Percentiles rank a stretch among this genome's conserved stretches.
phyloP scores from a whole-genome alignment of 2,329 filamentous ascomycete species.

The Aspergillus proliferans region DNA sequence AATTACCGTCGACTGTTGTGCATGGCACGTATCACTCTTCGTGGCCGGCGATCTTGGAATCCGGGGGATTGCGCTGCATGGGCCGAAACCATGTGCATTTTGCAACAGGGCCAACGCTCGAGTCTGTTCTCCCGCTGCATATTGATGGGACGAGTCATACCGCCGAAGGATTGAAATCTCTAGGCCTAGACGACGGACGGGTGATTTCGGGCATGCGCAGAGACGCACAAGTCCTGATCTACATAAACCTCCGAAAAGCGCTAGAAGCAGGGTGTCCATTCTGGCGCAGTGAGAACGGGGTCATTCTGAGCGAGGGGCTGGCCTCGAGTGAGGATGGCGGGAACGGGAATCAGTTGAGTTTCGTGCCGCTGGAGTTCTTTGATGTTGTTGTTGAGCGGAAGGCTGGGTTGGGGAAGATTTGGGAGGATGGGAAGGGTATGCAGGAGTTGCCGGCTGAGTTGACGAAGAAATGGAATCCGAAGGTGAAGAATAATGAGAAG shows the following conservation, averaged over 20 bases:
- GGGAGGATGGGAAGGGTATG: slow-evolving; percentile 49
- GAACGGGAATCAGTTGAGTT: slow-evolving; percentile 43
- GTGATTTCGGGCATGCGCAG: slow-evolving; percentile 76
- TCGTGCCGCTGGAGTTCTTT: slow-evolving; percentile 64
- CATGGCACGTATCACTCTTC: slow-evolving; percentile 85
- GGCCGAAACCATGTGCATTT: slow-evolving; percentile 84
- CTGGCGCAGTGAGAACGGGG: slow-evolving; percentile 74
- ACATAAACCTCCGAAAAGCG: slow-evolving; percentile 64
- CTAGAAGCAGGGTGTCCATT: slow-evolving; percentile 60
- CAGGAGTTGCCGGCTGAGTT: slow-evolving; percentile 44
- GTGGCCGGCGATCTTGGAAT: slow-evolving; percentile 67
- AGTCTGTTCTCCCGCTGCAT: slow-evolving; percentile 25
- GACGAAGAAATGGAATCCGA: slow-evolving; percentile 33
- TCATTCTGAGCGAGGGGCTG: slow-evolving; percentile 56
- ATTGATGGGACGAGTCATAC: slow-evolving; percentile 6
- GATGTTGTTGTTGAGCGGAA: slow-evolving; percentile 67
- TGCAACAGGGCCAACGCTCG: slow-evolving; percentile 61
- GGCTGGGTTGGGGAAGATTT: slow-evolving; percentile 65
- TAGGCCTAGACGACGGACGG: slow-evolving; percentile 15
- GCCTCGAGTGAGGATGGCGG: slow-evolving; percentile 32
- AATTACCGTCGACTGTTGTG: slow-evolving; percentile 61
- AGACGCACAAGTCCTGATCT: slow-evolving; percentile 71
- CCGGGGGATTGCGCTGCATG: slow-evolving; percentile 77
- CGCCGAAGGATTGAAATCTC: slow-evolving; percentile 8
- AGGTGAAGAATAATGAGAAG: slow-evolving; percentile 14